Evolutionary conservation across 192 early-diverging fungal genomes (phyloP).

Genomic region (Podila clonocystis): DNA sequence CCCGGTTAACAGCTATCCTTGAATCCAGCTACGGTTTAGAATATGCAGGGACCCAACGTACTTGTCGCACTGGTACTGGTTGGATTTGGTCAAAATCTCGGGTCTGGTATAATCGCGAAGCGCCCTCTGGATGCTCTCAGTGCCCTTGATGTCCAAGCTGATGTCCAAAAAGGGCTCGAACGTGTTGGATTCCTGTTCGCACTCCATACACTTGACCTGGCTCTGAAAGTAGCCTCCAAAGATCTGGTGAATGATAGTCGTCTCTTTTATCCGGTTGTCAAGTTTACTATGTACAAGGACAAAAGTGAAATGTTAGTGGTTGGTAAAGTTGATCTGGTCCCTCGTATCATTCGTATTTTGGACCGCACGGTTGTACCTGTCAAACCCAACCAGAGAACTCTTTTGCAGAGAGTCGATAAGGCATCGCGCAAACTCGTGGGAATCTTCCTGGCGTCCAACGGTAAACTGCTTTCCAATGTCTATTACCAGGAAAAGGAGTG

Average conservation of each 20-base stretch:
- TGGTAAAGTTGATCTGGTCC: no score
- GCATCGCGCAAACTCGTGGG: constrained; percentile 86
- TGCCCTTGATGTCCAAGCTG: constrained; percentile 77
- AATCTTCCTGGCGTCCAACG: constrained; percentile 87
- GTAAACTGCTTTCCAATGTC: constrained; percentile 81
- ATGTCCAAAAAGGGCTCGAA: constrained; percentile 82
- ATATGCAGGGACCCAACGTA: constrained; percentile 31
- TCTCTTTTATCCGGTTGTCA: constrained; percentile 77
- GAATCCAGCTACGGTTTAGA: not conserved
- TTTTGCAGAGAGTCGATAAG: constrained; percentile 79
- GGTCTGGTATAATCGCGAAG: constrained; percentile 76
- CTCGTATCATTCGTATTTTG: no score
- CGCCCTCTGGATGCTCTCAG: constrained; percentile 70
- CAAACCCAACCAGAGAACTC: constrained; percentile 61
- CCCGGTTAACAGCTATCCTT: not conserved
- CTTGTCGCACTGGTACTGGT: constrained; percentile 83
- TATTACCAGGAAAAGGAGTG: constrained; percentile 10
- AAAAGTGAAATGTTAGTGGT: not conserved
- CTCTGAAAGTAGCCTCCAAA: constrained; percentile 88
- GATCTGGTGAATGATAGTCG: constrained; percentile 78
- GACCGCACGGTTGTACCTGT: constrained; percentile 38
- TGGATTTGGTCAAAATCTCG: constrained; percentile 72
- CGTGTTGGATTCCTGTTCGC: constrained; percentile 79
- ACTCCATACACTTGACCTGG: constrained; percentile 78
- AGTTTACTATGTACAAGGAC: constrained; percentile 55